Base-by-base conservation (phyloP, 441 rosid species). In the Pelargonium fulgidum region DNA sequence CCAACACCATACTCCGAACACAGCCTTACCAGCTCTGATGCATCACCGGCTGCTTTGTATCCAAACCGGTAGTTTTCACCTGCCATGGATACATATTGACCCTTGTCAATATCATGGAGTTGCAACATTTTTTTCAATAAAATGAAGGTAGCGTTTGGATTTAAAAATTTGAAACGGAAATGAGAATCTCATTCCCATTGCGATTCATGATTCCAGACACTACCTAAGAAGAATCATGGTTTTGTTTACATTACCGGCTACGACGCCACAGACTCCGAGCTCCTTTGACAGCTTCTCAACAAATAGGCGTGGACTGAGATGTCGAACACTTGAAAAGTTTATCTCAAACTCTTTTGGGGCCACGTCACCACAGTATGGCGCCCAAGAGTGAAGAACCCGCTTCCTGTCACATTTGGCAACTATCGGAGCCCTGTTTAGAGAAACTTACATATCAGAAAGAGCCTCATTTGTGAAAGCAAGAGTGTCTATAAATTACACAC, bases 31-130 rank as follows among this genome's bases (percentile, higher is more conserved):
- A 93, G 82, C 64, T 89, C 90, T 7, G 85, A 76, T 62, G 94
- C 83, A 66, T 90, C 83, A 17, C 97, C 97, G 14, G 91, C 82
- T 48, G 98, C 97, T 81, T 77, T 87, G 72, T 89, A 91, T 61
- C 92, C 96, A 79, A 93, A 89, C 41, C 90, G 84, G 72, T 90
- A 93, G 79, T 90, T 93, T 78, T 85, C 87, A 29, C 98, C 93
- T 88, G 83, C 61, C 19, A 73, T 24, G 29, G 17, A 68, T 13
- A 39, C 41, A 63, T 14, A 61, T 66, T 13, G 61, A 68, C 39
- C 72, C 62, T 64, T 58, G 64, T 20, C 44, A 42, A 12, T 16
- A 52, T 62, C 6, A 48, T 16, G 26, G 12, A 29, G 42, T 12
- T 50, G 20, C 69, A 39, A 24, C 26, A 20, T 56, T 19, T 48